These are phyloP conservation scores for Penicillium waksmanii DNA, from an alignment of 495 filamentous ascomycete species.

Conservation along the genomic window DNA sequence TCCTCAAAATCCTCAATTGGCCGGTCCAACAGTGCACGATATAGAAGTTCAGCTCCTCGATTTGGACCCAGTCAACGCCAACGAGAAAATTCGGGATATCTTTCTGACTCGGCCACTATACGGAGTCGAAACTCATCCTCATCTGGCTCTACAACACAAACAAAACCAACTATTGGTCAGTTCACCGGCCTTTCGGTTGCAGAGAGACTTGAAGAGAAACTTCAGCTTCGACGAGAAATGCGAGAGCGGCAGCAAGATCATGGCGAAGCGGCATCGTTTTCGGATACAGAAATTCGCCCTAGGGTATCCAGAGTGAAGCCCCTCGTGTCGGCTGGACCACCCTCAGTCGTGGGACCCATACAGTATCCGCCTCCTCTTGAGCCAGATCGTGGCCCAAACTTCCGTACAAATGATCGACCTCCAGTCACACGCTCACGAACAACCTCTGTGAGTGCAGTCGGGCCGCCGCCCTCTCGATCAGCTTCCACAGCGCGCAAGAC, in stretches of 20 bases:
- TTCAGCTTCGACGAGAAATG: conserved; percentile 24
- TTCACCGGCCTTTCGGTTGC: conserved; percentile 32
- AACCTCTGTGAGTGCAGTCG: conserved; percentile 10
- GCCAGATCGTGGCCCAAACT: conserved; percentile 6
- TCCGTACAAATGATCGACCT: conserved; percentile 5
- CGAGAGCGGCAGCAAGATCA: conserved; percentile 34
- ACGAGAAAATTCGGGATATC: conserved; percentile 24
- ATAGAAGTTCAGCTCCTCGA: conserved; percentile 4
- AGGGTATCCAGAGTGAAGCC: conserved; percentile 6
- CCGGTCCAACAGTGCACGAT: conserved; percentile 29
- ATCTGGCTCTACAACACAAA: conserved; percentile 2
- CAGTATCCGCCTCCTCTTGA: conserved; percentile 13
- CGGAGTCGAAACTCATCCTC: conserved; percentile 15
- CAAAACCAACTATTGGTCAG: conserved; percentile 5
- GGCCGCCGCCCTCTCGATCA: conserved; percentile 17
- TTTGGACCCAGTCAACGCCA: conserved; percentile 1
- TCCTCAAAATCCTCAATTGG: conserved; percentile 7
- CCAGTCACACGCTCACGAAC: conserved; percentile 11
- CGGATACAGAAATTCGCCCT: conserved; percentile 23
- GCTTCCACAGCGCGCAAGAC: conserved; percentile 17
- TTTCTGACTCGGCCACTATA: conserved; percentile 32
- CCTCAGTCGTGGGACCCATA: neutral
- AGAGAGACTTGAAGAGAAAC: conserved; percentile 44
- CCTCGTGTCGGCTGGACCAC: neutral
- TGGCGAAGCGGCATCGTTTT: conserved; percentile 23